phyloP scores from a whole-genome alignment of 306 rosid species.

The Vigna radiata region DNA sequence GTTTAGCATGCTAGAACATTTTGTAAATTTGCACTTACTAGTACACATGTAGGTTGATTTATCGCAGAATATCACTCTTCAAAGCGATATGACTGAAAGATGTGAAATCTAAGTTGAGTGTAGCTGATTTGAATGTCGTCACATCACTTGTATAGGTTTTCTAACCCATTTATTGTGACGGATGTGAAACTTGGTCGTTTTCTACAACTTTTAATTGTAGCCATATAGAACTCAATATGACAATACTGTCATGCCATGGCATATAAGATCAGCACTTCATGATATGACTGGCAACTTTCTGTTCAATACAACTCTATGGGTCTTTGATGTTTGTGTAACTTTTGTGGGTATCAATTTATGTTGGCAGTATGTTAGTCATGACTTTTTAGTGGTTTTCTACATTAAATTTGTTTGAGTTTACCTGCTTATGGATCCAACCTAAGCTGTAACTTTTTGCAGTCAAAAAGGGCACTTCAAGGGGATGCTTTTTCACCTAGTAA shows the following conservation, averaged over 20 bases:
- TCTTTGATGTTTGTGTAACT: slow-evolving; percentile 6
- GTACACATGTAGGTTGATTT: not conserved
- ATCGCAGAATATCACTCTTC: not conserved
- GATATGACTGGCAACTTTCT: not conserved
- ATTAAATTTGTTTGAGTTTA: slow-evolving; percentile 24
- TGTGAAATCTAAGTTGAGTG: not conserved
- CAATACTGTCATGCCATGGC: slow-evolving; percentile 7
- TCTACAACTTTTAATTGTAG: not conserved
- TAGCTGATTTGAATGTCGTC: not conserved
- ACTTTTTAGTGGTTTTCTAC: slow-evolving; percentile 9
- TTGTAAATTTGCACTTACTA: not conserved
- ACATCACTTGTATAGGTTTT: not conserved
- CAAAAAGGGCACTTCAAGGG: slow-evolving; percentile 89
- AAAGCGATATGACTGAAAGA: not conserved
- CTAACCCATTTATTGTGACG: not conserved
- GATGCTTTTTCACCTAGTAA: slow-evolving; percentile 81
- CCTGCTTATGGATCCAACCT: slow-evolving; percentile 30
- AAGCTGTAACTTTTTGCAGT: slow-evolving; percentile 56
- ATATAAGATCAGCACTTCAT: slow-evolving; percentile 9
- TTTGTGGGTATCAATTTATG: slow-evolving; percentile 7
- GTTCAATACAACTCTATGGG: slow-evolving; percentile 22
- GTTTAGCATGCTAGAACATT: not conserved
- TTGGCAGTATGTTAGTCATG: slow-evolving; percentile 18
- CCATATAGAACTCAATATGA: not conserved
- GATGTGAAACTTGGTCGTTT: slow-evolving; percentile 12